phyloP scores from a whole-genome alignment of 2,329 filamentous ascomycete genomes.

The Apiospora arundinis region DNA sequence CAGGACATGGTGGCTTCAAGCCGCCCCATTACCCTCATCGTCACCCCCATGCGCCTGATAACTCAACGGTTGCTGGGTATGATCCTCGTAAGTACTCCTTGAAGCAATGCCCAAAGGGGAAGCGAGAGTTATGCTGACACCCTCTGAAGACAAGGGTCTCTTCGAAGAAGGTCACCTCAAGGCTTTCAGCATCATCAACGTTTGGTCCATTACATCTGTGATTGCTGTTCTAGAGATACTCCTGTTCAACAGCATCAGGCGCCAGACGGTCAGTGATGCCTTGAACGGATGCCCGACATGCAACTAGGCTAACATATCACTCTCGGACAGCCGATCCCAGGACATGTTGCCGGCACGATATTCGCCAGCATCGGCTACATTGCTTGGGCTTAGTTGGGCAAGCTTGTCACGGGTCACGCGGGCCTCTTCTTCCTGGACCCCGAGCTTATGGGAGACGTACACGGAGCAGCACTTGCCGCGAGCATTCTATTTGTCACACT shows the following conservation, averaged over 20 bases:
- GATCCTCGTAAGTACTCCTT: background rate
- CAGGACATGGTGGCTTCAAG: conserved; percentile 44
- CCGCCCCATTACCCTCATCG: conserved; percentile 33
- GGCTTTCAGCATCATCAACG: conserved; percentile 52
- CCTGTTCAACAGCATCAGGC: conserved; percentile 60
- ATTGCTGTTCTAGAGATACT: conserved; percentile 54
- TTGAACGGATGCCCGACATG: background rate
- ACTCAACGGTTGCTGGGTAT: conserved; percentile 25
- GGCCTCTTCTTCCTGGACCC: conserved; percentile 60
- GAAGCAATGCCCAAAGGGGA: background rate
- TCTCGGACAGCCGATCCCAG: conserved; percentile 48
- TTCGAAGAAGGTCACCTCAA: conserved; percentile 56
- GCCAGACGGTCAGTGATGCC: conserved; percentile 49
- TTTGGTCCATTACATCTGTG: conserved; percentile 51
- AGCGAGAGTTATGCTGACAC: conserved; percentile 21
- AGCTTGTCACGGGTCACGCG: conserved; percentile 50
- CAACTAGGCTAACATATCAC: conserved; percentile 6
- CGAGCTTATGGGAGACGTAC: conserved; percentile 46
- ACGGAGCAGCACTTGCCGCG: conserved; percentile 52
- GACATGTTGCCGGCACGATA: conserved; percentile 50
- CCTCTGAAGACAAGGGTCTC: conserved; percentile 50
- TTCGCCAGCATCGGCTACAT: conserved; percentile 53
- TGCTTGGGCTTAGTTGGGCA: conserved; percentile 56
- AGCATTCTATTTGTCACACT: conserved; percentile 52
- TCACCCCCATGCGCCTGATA: conserved; percentile 25